These are phyloP conservation scores for Albugo laibachii DNA, from an alignment of 352 stramenopile genomes.

Conservation along the genomic window DNA sequence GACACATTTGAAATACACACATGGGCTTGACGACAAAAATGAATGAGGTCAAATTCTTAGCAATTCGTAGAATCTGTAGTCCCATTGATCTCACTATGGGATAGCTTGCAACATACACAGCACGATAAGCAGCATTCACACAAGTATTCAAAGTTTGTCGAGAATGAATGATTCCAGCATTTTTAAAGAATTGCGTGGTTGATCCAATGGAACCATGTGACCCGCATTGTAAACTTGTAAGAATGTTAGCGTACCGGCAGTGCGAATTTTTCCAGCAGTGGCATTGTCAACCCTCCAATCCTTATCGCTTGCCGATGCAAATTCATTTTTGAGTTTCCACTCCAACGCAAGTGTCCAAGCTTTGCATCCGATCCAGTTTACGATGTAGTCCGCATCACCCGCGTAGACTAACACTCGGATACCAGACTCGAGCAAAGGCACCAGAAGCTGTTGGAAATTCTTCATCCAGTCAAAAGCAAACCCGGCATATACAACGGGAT, in stretches of 20 bases:
- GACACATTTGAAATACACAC: too few relatives aligned
- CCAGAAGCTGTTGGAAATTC: conserved; percentile 84
- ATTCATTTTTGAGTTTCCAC: conserved; percentile 69
- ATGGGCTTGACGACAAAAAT: too few relatives aligned
- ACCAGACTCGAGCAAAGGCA: conserved; percentile 81
- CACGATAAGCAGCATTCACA: too few relatives aligned
- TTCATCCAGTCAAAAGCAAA: conserved; percentile 95
- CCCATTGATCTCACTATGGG: too few relatives aligned
- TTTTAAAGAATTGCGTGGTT: conserved; percentile 84
- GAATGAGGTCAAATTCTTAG: too few relatives aligned
- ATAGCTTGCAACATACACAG: too few relatives aligned
- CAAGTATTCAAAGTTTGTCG: too few relatives aligned
- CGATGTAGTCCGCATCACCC: conserved; percentile 94
- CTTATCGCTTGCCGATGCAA: conserved; percentile 24
- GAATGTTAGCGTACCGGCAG: conserved; percentile 72
- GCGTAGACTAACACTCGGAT: conserved; percentile 90
- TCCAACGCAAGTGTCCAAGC: conserved; percentile 89
- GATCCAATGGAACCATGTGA: conserved; percentile 92
- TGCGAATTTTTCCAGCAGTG: conserved; percentile 34
- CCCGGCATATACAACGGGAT: conserved; percentile 86
- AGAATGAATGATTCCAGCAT: conserved; percentile 84
- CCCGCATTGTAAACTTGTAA: conserved; percentile 89
- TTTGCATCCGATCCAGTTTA: conserved; percentile 94
- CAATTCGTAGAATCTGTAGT: too few relatives aligned
- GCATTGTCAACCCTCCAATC: conserved; percentile 43